These are phyloP conservation scores for Lobosporangium transversale DNA, from an alignment of 192 early-diverging fungal genomes.

Conservation along the genomic window DNA sequence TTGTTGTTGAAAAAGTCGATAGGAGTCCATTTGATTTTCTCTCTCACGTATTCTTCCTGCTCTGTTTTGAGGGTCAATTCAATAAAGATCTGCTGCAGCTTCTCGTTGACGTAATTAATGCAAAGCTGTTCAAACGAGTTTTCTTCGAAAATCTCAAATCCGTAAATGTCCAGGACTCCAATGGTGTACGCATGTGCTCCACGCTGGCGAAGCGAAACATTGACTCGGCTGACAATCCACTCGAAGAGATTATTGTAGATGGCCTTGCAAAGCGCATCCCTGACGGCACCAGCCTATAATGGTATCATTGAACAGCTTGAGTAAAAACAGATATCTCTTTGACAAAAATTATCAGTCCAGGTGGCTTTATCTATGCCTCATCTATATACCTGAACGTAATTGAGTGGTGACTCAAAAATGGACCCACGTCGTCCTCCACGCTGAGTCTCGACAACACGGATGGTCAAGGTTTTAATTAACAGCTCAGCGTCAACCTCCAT, in stretches of 20 bases:
- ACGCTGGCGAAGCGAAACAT: conserved; percentile 81
- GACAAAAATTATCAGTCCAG: not conserved
- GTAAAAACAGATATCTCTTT: no score
- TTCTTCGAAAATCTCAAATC: conserved; percentile 95
- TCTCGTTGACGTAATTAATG: conserved; percentile 99
- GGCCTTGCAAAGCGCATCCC: conserved; percentile 95
- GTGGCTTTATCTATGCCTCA: not conserved
- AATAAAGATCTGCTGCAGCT: conserved; percentile 98
- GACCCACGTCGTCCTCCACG: conserved; percentile 80
- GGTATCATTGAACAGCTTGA: not conserved
- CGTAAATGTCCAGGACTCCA: conserved; percentile 98
- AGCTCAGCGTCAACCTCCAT: conserved; percentile 70
- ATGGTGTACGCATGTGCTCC: conserved; percentile 72
- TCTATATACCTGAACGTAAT: conserved; percentile 72
- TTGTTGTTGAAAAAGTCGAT: conserved; percentile 99
- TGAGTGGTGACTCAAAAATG: conserved; percentile 89
- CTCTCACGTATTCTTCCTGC: conserved; percentile 97
- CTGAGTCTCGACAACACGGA: conserved; percentile 78
- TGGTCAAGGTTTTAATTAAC: conserved; percentile 70
- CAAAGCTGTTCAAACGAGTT: conserved; percentile 99
- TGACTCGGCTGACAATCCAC: conserved; percentile 97
- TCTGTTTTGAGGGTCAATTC: conserved; percentile 98
- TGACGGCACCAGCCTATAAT: conserved; percentile 75
- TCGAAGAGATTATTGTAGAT: conserved; percentile 96
- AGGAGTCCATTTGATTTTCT: conserved; percentile 98